phyloP scores from a whole-genome alignment of 768 basidiomycete species.

The Multifurca ochricompacta region DNA sequence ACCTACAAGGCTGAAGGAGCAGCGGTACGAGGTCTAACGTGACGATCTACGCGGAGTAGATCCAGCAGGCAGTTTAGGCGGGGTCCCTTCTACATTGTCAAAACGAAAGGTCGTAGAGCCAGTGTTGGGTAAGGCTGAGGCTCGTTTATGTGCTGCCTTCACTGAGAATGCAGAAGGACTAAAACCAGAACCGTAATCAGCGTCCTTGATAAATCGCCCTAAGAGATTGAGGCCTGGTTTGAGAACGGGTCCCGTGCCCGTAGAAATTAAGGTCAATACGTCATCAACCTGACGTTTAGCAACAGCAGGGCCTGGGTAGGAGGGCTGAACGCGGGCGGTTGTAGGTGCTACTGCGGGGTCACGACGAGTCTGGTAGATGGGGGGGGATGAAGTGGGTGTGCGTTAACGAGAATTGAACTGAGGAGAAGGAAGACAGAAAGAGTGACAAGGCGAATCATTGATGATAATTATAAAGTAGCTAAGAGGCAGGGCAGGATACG shows the following conservation, averaged over 20 bases:
- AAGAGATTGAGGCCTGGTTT: neutral
- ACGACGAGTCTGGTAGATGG: neutral
- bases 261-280: neutral
- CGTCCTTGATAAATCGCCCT: slow-evolving; percentile 6
- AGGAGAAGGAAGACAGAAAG: neutral
- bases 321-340: neutral
- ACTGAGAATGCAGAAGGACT: neutral
- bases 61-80: neutral
- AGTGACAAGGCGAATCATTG: neutral
- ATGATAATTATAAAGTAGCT: neutral
- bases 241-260: no score
- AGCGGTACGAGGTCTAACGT: neutral
- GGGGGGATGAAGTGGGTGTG: neutral
- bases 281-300: neutral
- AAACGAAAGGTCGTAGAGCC: neutral
- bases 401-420: neutral
- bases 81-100: neutral
- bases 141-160: neutral
- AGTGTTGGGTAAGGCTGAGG: neutral
- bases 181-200: slow-evolving; percentile 5
- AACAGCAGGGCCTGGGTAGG: neutral
- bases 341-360: neutral
- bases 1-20: neutral
- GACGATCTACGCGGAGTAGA: neutral
- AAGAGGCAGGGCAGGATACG: no score